Base-by-base conservation (phyloP, 768 basidiomycete species). In the Postia placenta region DNA sequence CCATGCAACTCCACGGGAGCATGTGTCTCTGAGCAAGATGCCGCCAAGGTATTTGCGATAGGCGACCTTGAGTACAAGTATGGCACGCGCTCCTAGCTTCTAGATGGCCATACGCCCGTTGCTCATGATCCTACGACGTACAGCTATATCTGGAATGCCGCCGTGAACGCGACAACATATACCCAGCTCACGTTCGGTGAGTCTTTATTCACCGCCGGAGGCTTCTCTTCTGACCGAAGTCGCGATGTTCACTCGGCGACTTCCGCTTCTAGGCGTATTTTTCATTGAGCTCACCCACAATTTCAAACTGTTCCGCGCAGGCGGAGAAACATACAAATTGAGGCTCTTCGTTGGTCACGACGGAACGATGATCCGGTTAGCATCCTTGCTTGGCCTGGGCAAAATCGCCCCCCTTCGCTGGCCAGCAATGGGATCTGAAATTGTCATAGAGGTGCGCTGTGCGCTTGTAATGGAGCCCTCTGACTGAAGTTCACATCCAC, bases 81-180 rank as follows among this genome's bases (percentile, higher is more conserved):
- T 39, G 38, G n/a, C 15, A 25, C 23, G 47, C n/a, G 17, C 30
- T 12, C 22, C 23, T 11, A 9, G 38, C 38, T n/a, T n/a, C n/a
- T n/a, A n/a, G n/a, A n/a, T n/a, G n/a, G n/a, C n/a, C n/a, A n/a
- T n/a, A n/a, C n/a, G 24, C 14, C 9, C 19, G 41, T 40, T 41
- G 25, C 26, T 28, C 5, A 38, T 45, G 22, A 42, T 38, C 42
- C 35, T 37, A 22, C 35, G 11, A 25, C 23, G 48, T 24, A 14
- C 54, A 76, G 75, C 42, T 77, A 77, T 54, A 74, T 77, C 56
- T 77, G 73, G 71, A 75, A 73, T 50, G 54, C 68, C 0, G 76
- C 75, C 3, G 63, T 69, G 49, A 73, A 73, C 44, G 64, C 76
- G 3, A 65, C 69, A 0, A 57, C 49, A 0, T 77, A 78, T 47